These are phyloP conservation scores for Shiraia bambusicola DNA, from an alignment of 2,329 filamentous ascomycete genomes.

Conservation along the genomic window DNA sequence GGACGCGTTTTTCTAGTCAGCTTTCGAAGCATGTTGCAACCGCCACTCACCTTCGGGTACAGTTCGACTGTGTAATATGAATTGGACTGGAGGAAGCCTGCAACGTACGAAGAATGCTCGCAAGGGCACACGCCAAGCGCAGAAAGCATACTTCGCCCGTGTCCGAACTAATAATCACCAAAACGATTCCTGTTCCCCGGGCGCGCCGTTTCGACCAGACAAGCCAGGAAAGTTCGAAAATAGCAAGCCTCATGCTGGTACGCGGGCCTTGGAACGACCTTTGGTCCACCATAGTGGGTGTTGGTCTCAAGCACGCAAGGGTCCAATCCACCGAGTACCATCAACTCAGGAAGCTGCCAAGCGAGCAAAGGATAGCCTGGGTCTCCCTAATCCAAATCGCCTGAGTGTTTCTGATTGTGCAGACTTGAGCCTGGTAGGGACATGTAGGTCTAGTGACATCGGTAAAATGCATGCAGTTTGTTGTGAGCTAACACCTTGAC, in stretches of 20 bases:
- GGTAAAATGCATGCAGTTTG: too few relatives aligned
- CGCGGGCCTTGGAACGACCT: constrained; percentile 9
- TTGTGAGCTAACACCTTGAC: neutral
- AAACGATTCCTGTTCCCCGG: constrained; percentile 14
- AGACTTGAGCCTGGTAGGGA: too few relatives aligned
- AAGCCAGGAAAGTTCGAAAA: constrained; percentile 18
- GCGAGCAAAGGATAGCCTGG: too few relatives aligned
- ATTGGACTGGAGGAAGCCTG: constrained; percentile 52
- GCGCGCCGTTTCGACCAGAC: constrained; percentile 26
- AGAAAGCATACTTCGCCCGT: constrained; percentile 52
- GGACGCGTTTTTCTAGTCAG: too few relatives aligned
- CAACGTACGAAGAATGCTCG: constrained; percentile 42
- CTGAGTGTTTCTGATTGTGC: too few relatives aligned
- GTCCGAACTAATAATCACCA: constrained; percentile 38
- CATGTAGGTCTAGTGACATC: too few relatives aligned
- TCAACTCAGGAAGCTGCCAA: too few relatives aligned
- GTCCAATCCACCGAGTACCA: too few relatives aligned
- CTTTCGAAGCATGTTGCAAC: neutral
- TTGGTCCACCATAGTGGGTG: constrained; percentile 14
- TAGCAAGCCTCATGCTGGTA: constrained; percentile 6
- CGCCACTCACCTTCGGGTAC: neutral
- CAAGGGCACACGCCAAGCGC: constrained; percentile 42
- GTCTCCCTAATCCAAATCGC: too few relatives aligned
- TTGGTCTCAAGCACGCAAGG: neutral
- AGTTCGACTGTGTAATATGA: constrained; percentile 38